phyloP scores from a whole-genome alignment of 1,139 yeast species.

The Starmera stellimalicola region DNA sequence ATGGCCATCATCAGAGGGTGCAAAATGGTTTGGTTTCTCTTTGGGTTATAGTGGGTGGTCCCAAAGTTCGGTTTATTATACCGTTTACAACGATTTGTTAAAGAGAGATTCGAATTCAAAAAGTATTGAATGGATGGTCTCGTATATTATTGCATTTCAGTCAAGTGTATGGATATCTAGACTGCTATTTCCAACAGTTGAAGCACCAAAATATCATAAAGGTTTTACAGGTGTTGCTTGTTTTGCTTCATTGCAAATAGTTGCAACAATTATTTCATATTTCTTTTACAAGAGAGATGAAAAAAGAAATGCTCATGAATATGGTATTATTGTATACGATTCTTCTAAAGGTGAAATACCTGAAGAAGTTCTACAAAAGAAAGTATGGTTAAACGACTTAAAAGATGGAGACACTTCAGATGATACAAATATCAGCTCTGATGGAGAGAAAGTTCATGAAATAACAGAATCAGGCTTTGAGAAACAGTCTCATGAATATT shows the following conservation, averaged over 20 bases:
- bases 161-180: slow-evolving; percentile 27
- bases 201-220: slow-evolving; percentile 40
- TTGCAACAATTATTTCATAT: slow-evolving; percentile 22
- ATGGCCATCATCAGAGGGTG: slow-evolving; percentile 27
- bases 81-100: slow-evolving; percentile 25
- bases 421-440: too few species aligned
- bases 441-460: neutral
- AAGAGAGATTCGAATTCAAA: slow-evolving; percentile 26
- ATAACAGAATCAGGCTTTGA: neutral
- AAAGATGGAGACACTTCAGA: neutral
- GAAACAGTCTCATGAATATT: too few species aligned
- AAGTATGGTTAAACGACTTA: neutral
- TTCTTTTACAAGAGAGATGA: slow-evolving; percentile 39
- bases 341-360: slow-evolving; percentile 18
- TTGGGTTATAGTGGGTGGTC: slow-evolving; percentile 26
- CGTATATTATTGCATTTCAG: slow-evolving; percentile 24
- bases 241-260: slow-evolving; percentile 6
- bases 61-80: slow-evolving; percentile 27
- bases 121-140: slow-evolving; percentile 27
- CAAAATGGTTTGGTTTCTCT: slow-evolving; percentile 27
- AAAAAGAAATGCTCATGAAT: slow-evolving; percentile 30
- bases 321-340: slow-evolving; percentile 29
- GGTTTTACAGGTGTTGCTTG: slow-evolving; percentile 30
- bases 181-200: slow-evolving; percentile 46
- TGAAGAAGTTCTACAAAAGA: neutral